A percentile compares a stretch with the other conserved stretches of the same genome.
phyloP scores from a whole-genome alignment of 441 rosid genomes.

The Arabidopsis hybrid region DNA sequence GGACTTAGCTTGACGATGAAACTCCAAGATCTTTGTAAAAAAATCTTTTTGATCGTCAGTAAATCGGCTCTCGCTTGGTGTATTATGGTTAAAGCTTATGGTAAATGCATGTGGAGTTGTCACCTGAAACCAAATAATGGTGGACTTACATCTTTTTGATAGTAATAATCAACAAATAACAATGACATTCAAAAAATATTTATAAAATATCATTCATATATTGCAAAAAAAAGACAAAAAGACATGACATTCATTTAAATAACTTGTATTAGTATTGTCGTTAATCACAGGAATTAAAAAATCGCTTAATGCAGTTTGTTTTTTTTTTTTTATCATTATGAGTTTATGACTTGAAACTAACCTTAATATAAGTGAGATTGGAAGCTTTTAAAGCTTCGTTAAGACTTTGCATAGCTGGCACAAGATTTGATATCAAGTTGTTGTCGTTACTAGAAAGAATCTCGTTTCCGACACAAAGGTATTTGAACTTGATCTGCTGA shows the following conservation, averaged over 20 bases:
- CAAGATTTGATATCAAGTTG: slow-evolving; percentile 5
- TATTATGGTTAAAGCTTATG: neutral
- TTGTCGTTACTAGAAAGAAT: neutral
- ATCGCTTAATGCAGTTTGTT: neutral
- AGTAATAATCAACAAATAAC: neutral
- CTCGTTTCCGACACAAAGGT: slow-evolving; percentile 5
- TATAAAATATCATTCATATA: neutral
- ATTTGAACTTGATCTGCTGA: neutral
- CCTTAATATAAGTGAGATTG: neutral
- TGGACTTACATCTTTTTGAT: neutral
- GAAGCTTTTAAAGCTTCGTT: neutral
- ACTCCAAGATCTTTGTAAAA: slow-evolving; percentile 3
- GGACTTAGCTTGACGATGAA: neutral
- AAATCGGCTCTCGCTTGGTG: neutral
- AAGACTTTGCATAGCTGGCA: slow-evolving; percentile 2
- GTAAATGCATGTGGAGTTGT: slow-evolving; percentile 4
- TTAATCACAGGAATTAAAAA: neutral
- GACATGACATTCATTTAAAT: neutral
- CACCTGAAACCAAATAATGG: neutral
- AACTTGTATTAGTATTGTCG: neutral
- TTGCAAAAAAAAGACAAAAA: too few relatives aligned
- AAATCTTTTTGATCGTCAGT: neutral
- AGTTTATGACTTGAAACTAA: neutral
- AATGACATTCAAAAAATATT: neutral
- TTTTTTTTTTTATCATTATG: neutral